phyloP scores from a whole-genome alignment of 1,139 yeast species.

The Ogataea hybrid region DNA sequence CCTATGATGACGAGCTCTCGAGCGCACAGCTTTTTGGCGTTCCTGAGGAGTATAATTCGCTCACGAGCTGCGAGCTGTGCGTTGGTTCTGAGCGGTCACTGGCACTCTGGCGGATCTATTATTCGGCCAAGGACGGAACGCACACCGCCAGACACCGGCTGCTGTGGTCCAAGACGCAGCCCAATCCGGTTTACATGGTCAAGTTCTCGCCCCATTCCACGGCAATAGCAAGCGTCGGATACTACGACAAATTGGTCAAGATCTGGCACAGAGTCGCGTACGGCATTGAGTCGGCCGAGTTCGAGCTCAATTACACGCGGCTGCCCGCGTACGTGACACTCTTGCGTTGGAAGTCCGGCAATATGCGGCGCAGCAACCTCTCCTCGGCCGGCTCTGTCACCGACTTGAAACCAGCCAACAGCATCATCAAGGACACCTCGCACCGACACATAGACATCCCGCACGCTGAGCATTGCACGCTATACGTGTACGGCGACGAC shows the following conservation, averaged over 20 bases:
- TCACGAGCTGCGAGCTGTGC: conserved; percentile 40
- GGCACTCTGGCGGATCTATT: conserved; percentile 46
- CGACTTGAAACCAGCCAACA: conserved; percentile 29
- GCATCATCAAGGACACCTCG: conserved; percentile 23
- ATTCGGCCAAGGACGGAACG: conserved; percentile 23
- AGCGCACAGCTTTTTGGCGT: conserved; percentile 27
- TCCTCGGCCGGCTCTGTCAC: conserved; percentile 10
- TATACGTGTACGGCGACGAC: conserved; percentile 63
- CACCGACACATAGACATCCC: background rate
- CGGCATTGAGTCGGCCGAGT: conserved; percentile 62
- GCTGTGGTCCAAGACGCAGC: conserved; percentile 58
- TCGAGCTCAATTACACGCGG: conserved; percentile 67
- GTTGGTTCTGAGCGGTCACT: conserved; percentile 55
- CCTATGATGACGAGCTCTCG: conserved; percentile 26
- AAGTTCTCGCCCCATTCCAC: conserved; percentile 63
- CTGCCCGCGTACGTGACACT: conserved; percentile 61
- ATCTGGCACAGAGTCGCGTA: conserved; percentile 78
- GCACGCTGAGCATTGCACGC: conserved; percentile 36
- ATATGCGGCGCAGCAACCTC: background rate
- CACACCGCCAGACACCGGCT: conserved; percentile 30
- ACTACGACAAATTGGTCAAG: conserved; percentile 64
- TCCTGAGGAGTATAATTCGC: conserved; percentile 33
- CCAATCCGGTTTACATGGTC: conserved; percentile 54
- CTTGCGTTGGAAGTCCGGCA: conserved; percentile 48
- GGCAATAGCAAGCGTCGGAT: conserved; percentile 61